Percentiles rank a stretch among this genome's conserved stretches.
phyloP scores from a whole-genome alignment of 1,284 basidiomycete species.

The Ganoderma resinaceum region DNA sequence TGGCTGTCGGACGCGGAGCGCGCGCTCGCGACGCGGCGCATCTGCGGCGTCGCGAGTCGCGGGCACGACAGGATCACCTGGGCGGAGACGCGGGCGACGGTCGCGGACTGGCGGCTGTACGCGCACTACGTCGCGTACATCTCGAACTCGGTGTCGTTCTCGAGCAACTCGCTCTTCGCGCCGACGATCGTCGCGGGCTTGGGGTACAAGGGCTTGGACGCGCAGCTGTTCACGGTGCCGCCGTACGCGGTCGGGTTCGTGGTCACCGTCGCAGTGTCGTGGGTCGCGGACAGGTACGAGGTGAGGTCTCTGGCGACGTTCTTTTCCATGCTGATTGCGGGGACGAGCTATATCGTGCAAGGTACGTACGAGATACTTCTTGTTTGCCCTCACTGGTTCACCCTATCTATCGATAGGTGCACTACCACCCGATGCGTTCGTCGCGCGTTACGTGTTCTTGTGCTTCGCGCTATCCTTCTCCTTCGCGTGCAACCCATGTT shows the following conservation, averaged over 20 bases:
- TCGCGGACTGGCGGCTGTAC: conserved; percentile 43
- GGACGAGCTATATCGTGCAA: conserved; percentile 29
- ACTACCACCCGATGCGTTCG: conserved; percentile 37
- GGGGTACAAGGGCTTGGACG: conserved; percentile 52
- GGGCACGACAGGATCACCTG: conserved; percentile 39
- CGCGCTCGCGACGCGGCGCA: conserved; percentile 38
- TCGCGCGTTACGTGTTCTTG: conserved; percentile 42
- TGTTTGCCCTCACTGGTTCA: neutral
- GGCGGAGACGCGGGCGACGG: conserved; percentile 39
- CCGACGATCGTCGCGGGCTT: conserved; percentile 48
- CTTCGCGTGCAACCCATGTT: conserved; percentile 43
- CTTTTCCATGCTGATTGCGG: conserved; percentile 26
- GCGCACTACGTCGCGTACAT: conserved; percentile 43
- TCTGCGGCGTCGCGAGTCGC: conserved; percentile 39
- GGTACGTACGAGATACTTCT: conserved; percentile 11
- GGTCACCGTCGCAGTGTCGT: conserved; percentile 38
- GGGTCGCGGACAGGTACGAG: conserved; percentile 30
- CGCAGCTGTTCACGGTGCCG: conserved; percentile 65
- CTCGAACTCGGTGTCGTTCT: conserved; percentile 43
- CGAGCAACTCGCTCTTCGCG: conserved; percentile 44
- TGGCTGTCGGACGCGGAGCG: conserved; percentile 47
- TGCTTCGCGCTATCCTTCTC: conserved; percentile 42
- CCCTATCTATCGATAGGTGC: conserved; percentile 24
- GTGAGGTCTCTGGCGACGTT: conserved; percentile 26
- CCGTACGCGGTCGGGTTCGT: conserved; percentile 52